Evolutionary conservation across 2,329 filamentous ascomycete species (phyloP), one percentile per base, ranked within the genome.

Genomic region (Mycocentrospora acerina): DNA sequence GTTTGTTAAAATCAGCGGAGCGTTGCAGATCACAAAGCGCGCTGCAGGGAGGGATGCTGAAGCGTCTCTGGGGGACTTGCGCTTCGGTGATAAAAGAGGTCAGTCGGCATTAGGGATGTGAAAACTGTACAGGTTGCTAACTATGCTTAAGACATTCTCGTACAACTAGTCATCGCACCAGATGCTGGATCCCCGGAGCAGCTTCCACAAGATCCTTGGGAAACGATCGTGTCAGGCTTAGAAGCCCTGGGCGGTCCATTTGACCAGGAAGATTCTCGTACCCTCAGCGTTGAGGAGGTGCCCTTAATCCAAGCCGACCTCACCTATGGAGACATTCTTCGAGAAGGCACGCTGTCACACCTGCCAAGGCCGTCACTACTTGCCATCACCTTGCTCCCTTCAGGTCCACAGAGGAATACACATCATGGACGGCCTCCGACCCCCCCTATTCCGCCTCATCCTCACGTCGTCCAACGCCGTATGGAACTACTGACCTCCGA

Each of bases 401-500:
- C 85, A 2, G 74, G 76, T 17, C 78, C 78, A 37, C 79, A 79
- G 46, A 66, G 84, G 71, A 85, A 79, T 51, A 68, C 66, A 26
- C 69, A 32, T 64, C 69, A 32, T 64, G 76, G 44, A 70, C 79
- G 39, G 43, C 68, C 40, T 80, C 83, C 12, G 18, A 68, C 67
- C 37, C 66, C 90, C 11, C 88, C 90, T 1, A 98, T 98, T 46
- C 93, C 93, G 11, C 91, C 93, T 30, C 93, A 97, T 62, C 90
- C 93, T 4, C 88, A 85, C 46, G 90, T 98, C 43, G 91, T 98
- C 6, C 93, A 98, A 70, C 82, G 93, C 27, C 86, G 93, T 30
- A 98, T 98, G 93, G 93, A 98, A 69, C 76, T 98, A 19, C 79
- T 98, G 36, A 97, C 93, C 2, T 97, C 91, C 2, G 93, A 98